Conservation (phyloP, 1,284 basidiomycete genomes). For the Leccinum glutinopallens region DNA sequence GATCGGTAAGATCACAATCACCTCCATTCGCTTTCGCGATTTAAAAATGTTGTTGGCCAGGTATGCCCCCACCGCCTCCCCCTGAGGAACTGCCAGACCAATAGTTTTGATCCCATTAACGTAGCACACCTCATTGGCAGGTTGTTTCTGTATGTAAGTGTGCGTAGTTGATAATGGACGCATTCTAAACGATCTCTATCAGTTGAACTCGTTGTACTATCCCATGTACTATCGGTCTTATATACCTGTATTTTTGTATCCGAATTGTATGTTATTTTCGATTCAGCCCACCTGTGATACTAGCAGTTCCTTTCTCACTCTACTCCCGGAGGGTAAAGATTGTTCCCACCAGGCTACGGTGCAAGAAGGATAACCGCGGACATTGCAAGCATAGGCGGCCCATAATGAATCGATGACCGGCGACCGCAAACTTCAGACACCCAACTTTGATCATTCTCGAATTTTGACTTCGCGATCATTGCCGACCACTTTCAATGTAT, state of each 20-base stretch:
- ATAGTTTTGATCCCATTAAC: slow-evolving; percentile 5
- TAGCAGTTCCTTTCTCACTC: neutral
- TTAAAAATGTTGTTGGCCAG: slow-evolving; percentile 7
- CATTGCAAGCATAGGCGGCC: neutral
- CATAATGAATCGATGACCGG: neutral
- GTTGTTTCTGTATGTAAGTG: slow-evolving; percentile 10
- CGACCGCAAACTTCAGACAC: neutral
- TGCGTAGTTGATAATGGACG: neutral
- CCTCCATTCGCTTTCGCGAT: neutral
- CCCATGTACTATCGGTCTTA: neutral
- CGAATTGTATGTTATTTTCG: neutral
- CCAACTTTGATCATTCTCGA: neutral
- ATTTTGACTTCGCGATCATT: neutral
- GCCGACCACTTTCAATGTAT: neutral
- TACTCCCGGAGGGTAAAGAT: neutral
- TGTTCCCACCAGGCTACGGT: neutral
- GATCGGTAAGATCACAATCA: slow-evolving; percentile 23
- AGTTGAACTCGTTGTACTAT: neutral
- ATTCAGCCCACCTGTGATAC: neutral
- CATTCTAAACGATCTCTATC: slow-evolving; percentile 7
- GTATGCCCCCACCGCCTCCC: slow-evolving; percentile 8
- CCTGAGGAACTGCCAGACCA: slow-evolving; percentile 12
- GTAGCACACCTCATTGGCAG: neutral
- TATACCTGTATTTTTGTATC: neutral
- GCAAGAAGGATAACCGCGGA: neutral